Conservation (phyloP, 129 eudicot genomes). For the Flaveria bidentis region DNA sequence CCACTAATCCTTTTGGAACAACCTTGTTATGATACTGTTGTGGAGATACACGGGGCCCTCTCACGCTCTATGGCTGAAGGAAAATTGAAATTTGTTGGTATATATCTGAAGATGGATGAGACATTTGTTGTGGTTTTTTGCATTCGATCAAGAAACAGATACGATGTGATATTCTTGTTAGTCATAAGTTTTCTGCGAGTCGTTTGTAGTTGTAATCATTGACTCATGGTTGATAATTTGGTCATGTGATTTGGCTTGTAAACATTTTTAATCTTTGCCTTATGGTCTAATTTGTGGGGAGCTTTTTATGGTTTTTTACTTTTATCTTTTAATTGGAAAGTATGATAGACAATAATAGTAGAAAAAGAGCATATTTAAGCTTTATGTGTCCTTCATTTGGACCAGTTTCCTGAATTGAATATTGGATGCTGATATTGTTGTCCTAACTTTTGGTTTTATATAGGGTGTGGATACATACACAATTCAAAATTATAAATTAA, state of each 20-base stretch:
- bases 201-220: conserved; percentile 22
- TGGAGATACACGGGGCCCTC: background rate
- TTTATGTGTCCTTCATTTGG: conserved; percentile 5
- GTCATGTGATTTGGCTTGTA: conserved; percentile 36
- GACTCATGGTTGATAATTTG: conserved; percentile 40
- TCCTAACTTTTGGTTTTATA: conserved; percentile 19
- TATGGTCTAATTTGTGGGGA: background rate
- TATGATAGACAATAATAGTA: background rate
- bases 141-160: conserved; percentile 31
- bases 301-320: background rate
- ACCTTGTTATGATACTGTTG: conserved; percentile 33
- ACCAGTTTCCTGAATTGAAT: background rate
- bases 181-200: conserved; percentile 16
- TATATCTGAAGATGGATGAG: conserved; percentile 28
- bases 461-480: background rate
- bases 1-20: conserved; percentile 76
- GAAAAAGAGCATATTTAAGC: background rate
- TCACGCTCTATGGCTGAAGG: background rate
- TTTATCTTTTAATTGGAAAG: background rate
- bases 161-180: conserved; percentile 29
- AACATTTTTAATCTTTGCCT: background rate
- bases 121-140: conserved; percentile 29
- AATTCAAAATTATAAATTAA: no score
- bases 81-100: conserved; percentile 11
- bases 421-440: conserved; percentile 27